phyloP scores from a whole-genome alignment of 805 yeast species.

The Nakazawaea sp. region DNA sequence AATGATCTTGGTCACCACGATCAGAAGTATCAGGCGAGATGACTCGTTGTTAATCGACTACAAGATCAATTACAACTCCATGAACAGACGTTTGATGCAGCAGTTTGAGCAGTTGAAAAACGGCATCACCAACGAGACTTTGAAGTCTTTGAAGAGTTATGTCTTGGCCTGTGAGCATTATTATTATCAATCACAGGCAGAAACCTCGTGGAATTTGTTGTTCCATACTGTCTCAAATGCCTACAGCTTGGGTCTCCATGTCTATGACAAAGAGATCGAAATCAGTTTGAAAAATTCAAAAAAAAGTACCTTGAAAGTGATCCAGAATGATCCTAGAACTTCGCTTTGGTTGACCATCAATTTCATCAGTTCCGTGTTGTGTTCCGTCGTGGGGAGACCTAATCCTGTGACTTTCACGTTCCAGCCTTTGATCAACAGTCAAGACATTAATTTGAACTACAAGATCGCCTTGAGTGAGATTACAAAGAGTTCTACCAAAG shows the following conservation, averaged over 20 bases:
- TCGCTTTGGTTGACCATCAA: slow-evolving; percentile 46
- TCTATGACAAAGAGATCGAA: slow-evolving; percentile 27
- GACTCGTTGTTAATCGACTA: slow-evolving; percentile 19
- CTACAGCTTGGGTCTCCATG: slow-evolving; percentile 46
- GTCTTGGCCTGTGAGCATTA: slow-evolving; percentile 45
- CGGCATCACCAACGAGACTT: slow-evolving; percentile 39
- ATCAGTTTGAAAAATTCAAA: slow-evolving; percentile 19
- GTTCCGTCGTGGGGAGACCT: slow-evolving; percentile 47
- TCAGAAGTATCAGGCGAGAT: slow-evolving; percentile 24
- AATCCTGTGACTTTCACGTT: slow-evolving; percentile 41
- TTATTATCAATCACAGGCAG: slow-evolving; percentile 40
- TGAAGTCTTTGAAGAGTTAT: slow-evolving; percentile 40
- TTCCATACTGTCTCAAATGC: slow-evolving; percentile 43
- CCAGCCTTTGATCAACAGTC: slow-evolving; percentile 24
- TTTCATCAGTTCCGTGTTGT: slow-evolving; percentile 38
- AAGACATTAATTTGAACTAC: slow-evolving; percentile 27
- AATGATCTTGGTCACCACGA: slow-evolving; percentile 35
- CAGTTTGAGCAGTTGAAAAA: slow-evolving; percentile 38
- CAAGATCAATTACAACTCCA: slow-evolving; percentile 16
- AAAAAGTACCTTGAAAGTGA: slow-evolving; percentile 21
- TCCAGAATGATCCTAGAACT: slow-evolving; percentile 28
- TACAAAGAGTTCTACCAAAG: slow-evolving; percentile 38
- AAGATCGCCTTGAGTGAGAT: slow-evolving; percentile 45
- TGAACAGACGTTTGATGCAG: slow-evolving; percentile 25
- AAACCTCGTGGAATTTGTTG: slow-evolving; percentile 45